These are phyloP conservation scores for Isoetes taiwanensis DNA, from an alignment of 75 land plant species.

Conservation along the genomic window DNA sequence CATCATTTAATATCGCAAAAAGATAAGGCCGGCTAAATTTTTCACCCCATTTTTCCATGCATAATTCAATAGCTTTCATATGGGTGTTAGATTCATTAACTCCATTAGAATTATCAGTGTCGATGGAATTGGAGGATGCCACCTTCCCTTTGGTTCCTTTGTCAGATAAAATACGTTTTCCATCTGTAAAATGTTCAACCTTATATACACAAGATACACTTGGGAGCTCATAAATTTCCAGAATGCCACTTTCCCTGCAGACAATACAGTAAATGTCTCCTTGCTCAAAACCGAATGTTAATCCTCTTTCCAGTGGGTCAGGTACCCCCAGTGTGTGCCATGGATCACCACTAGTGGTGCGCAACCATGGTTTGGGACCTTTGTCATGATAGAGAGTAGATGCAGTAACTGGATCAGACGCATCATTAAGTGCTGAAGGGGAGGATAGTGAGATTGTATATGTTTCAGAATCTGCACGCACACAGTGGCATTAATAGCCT, in stretches of 20 bases:
- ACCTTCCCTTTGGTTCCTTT: constrained; percentile 9
- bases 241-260: constrained; percentile 62
- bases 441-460: constrained; percentile 45
- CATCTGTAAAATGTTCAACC: constrained; percentile 68
- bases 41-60: constrained; percentile 85
- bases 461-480: constrained; percentile 50
- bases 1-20: constrained; percentile 74
- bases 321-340: constrained; percentile 64
- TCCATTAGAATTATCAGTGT: constrained; percentile 16
- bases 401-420: constrained; percentile 49
- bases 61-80: constrained; percentile 60
- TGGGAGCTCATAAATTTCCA: constrained; percentile 89
- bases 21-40: constrained; percentile 70
- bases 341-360: constrained; percentile 76
- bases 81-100: constrained; percentile 8
- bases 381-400: constrained; percentile 88
- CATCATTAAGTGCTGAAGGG: constrained; percentile 34
- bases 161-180: constrained; percentile 52
- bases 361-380: constrained; percentile 91
- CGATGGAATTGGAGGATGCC: constrained; percentile 16
- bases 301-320: constrained; percentile 51
- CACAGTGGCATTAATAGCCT: constrained; percentile 4
- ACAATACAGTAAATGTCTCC: constrained; percentile 78
- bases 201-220: constrained; percentile 61
- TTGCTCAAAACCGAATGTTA: constrained; percentile 49